phyloP scores from a whole-genome alignment of 306 rosid species.

The Begonia fuchsioides region DNA sequence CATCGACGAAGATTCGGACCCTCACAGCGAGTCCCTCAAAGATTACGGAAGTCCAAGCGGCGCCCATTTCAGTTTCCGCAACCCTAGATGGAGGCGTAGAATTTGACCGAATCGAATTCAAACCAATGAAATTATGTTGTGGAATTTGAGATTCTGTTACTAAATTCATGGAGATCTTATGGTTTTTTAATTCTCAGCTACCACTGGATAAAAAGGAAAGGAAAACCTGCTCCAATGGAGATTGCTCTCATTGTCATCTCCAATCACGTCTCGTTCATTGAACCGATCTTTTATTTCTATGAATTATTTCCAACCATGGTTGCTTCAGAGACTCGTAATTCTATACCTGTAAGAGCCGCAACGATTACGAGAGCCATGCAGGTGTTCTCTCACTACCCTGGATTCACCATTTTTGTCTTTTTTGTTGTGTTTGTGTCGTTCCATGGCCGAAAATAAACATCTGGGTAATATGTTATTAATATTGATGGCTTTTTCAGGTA shows the following conservation, averaged over 20 bases:
- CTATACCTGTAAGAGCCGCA: slow-evolving; percentile 82
- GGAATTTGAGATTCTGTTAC: neutral
- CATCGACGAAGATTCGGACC: slow-evolving; percentile 7
- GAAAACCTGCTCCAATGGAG: slow-evolving; percentile 84
- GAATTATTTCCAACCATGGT: slow-evolving; percentile 88
- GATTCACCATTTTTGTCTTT: neutral
- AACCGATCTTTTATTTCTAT: slow-evolving; percentile 91
- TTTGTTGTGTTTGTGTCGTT: too few relatives aligned
- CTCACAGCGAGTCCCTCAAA: slow-evolving; percentile 1
- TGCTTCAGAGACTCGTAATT: slow-evolving; percentile 92
- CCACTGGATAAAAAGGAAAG: slow-evolving; percentile 91
- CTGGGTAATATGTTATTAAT: neutral
- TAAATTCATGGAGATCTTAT: neutral
- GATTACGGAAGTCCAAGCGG: slow-evolving; percentile 1
- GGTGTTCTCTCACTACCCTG: slow-evolving; percentile 29
- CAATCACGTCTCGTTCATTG: slow-evolving; percentile 82
- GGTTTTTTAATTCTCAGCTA: slow-evolving; percentile 34
- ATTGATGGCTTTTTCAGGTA: slow-evolving; percentile 41
- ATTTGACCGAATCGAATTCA: too few relatives aligned
- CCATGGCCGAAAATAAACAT: too few relatives aligned
- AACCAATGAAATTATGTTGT: too few relatives aligned
- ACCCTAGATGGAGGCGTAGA: slow-evolving; percentile 60
- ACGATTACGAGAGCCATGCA: slow-evolving; percentile 98
- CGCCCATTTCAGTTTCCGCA: slow-evolving; percentile 10
- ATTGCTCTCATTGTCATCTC: slow-evolving; percentile 83